phyloP scores from a whole-genome alignment of 2,329 filamentous ascomycete species.

The Bipolaris oryzae region DNA sequence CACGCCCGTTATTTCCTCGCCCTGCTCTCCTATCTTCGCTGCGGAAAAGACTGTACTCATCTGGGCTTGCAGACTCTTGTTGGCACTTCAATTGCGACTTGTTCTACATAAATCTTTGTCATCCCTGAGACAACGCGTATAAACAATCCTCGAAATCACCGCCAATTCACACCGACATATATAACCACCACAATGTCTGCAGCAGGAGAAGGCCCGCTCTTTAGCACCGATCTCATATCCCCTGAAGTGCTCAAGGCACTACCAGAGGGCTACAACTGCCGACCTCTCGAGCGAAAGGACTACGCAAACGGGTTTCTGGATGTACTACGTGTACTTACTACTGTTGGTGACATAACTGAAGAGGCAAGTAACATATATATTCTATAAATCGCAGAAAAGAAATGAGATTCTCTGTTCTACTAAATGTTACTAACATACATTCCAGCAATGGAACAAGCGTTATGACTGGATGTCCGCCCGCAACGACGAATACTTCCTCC shows the following conservation, averaged over 20 bases:
- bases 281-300: slow-evolving; percentile 78
- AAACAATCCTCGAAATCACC: not conserved
- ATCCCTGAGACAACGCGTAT: not conserved
- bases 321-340: slow-evolving; percentile 87
- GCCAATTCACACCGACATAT: not conserved
- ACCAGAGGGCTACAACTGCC: slow-evolving; percentile 81
- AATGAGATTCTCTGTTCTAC: not conserved
- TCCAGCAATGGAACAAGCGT: slow-evolving; percentile 68
- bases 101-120: too few relatives aligned
- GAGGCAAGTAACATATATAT: slow-evolving; percentile 50
- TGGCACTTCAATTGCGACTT: not conserved
- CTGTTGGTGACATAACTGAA: slow-evolving; percentile 83
- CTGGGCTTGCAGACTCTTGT: not conserved
- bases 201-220: slow-evolving; percentile 64
- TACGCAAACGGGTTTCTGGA: slow-evolving; percentile 85
- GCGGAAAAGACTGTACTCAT: not conserved
- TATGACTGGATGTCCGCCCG: slow-evolving; percentile 81
- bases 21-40: not conserved
- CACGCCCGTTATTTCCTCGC: slow-evolving; percentile 3
- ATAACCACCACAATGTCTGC: slow-evolving; percentile 2
- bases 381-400: not conserved
- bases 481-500: slow-evolving; percentile 80
- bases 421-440: not conserved
- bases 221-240: slow-evolving; percentile 77
- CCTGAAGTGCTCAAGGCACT: slow-evolving; percentile 73